Base-by-base conservation (phyloP, 2,329 filamentous ascomycete species). In the Arthrobotrys sinensis region DNA sequence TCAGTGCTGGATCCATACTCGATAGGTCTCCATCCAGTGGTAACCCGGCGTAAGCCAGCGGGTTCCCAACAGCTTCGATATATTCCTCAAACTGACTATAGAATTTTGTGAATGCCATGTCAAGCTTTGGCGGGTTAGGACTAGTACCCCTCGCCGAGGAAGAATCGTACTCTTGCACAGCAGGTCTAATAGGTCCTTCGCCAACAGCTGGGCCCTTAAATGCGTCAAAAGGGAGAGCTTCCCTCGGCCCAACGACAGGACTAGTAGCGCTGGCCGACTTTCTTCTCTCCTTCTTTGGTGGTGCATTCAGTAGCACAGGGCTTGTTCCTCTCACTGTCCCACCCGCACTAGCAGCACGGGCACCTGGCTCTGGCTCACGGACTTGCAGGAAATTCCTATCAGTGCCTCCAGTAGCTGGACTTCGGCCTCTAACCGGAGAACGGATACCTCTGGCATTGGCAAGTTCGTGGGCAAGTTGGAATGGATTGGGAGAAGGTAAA, bases 61-160 rank as follows among this genome's bases (percentile, higher is more conserved):
- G 95, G 96, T 11, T 98, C 89, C 81, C 91, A 10, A 81, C 80
- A 34, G 79, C 92, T 79, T 93, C 96, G 82, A 98, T 93, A 57
- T 97, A 89, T 67, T 89, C 93, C 69, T 94, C 94, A 82, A 97
- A 97, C 0, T 93, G 94, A 75, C 89, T 94, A 85, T 98, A 99
- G 85, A 98, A 99, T 67, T 91, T 90, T 5, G 93, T 90, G 83
- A 97, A 99, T 4, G 93, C 91, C 71, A 95, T 94, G 36, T 97
- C 93, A 14, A 43, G 50, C 57, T 79, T 79, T 60, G 52, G 69
- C 16, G 69, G 72, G 12, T 66, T 70, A 7, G 76, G 76, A 40
- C 76, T 79, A 4, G 52, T 57, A 52, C 76, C 68, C 60, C 67
- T 64, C 3, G 32, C 50, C 14, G 21, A 34, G 7, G 69, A 60